Evolutionary conservation across 164 flowering plant genomes (phyloP), one percentile per base, ranked within the genome.

Genomic region (Taxillus chinensis): DNA sequence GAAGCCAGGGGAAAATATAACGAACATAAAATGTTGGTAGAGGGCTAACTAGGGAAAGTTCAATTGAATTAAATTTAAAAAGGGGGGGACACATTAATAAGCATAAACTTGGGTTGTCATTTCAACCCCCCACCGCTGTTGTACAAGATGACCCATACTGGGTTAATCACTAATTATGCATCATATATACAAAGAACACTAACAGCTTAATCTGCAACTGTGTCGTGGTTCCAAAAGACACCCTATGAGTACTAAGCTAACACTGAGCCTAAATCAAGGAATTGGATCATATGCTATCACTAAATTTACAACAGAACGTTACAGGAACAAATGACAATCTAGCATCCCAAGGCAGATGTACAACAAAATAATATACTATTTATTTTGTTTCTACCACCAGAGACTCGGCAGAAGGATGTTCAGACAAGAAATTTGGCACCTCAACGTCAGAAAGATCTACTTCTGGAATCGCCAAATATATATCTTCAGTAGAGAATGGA

Each of bases 401-500:
- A 52, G 84, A 82, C 68, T 79, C 85, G 5, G 75, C 86, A 61
- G 88, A 82, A 49, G 92, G 75, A 66, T 75, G 68, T 41, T 87
- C 92, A 10, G 82, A 74, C 60, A 83, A 58, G 46, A 73, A 74
- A 5, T 73, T 55, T 0, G 99, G 95, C 2, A 77, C 71, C 40
- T 88, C 92, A 17, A 84, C 70, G 62, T 74, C 85, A 40, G 85
- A 68, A 13, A 91, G 95, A 65, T 87, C 92, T 39, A 82, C 71
- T 1, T 67, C 78, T 6, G 96, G 96, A 61, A 93, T 84, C 7
- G 96, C 96, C 78, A 79, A 82, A n/a, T 86, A 89, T 57, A 93
- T 84, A 64, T 93, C 99, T 68, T 93, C 99, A 0, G 92, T 84
- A 16, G 92, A 90, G 72, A 93, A 93, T 2, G 99, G 96, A 64